Base-by-base conservation (phyloP, 2,329 filamentous ascomycete species). In the Purpureocillium takamizusanense region DNA sequence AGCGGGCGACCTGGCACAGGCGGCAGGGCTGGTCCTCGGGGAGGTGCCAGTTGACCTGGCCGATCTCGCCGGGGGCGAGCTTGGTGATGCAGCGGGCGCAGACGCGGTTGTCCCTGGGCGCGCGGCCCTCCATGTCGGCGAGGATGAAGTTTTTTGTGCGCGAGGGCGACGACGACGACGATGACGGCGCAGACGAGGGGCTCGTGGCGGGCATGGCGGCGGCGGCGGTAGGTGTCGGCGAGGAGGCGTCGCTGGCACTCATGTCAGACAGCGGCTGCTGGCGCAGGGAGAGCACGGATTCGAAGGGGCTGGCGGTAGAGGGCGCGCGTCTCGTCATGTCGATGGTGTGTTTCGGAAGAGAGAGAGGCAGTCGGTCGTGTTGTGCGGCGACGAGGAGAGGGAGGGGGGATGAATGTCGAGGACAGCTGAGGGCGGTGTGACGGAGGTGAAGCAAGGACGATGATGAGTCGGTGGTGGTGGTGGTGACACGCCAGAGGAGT, bases 91-190 rank as follows among this genome's bases (percentile, higher is more conserved):
- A 65, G 21, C 43, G 58, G 32, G 57, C 55, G 51, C 65, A 67
- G 27, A 60, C 61, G 33, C 47, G 51, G 44, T 58, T 60, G 1
- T 62, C 62, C 30, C 45, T 45, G 9, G 46, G 40, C 13, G 53
- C 44, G 12, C 62, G 60, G 10, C 53, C 51, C 30, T 62, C 54
- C 59, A 67, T 64, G 45, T 65, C 60, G 42, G 60, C 54, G 16
- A 64, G 46, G 9, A 75, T 49, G 60, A 79, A 78, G 69, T 67
- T 69, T 44, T 52, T 56, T 15, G 55, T 50, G 34, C 35, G 44
- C 41, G 17, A 33, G 41, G 5, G 6, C 10, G 21, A 5, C 10
- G 21, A 25, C 21, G 21, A 25, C 21, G 21, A 10, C 21, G 21
- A 25, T 10, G 21, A 10, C 21, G 21, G 10, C 6, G 31, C 38